Evolutionary conservation across 2,329 filamentous ascomycete species (phyloP).

Genomic region (Colletotrichum caudatum): DNA sequence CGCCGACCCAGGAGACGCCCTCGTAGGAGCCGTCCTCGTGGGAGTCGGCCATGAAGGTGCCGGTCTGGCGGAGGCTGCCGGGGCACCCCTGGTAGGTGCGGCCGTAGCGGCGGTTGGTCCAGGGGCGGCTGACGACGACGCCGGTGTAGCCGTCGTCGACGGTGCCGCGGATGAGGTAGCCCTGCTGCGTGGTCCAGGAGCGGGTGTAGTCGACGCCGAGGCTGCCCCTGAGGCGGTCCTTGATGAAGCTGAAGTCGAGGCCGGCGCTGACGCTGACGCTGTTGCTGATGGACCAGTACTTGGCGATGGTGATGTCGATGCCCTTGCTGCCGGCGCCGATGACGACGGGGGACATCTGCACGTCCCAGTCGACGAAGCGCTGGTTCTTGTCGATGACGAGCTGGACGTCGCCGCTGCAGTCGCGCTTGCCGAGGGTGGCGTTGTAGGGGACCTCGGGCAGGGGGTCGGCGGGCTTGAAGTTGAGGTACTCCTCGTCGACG

Average conservation of each 20-base stretch:
- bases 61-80: conserved; percentile 35
- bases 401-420: conserved; percentile 33
- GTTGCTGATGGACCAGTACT: conserved; percentile 35
- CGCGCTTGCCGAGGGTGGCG: conserved; percentile 17
- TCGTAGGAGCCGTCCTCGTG: conserved; percentile 37
- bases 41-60: conserved; percentile 39
- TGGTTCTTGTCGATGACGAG: conserved; percentile 21
- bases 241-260: conserved; percentile 23
- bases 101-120: conserved; percentile 39
- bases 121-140: conserved; percentile 37
- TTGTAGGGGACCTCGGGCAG: conserved; percentile 13
- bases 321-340: conserved; percentile 35
- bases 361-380: conserved; percentile 42
- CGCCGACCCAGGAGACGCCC: conserved; percentile 36
- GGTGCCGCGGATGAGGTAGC: conserved; percentile 37
- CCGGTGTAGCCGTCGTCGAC: conserved; percentile 31
- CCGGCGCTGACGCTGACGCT: conserved; percentile 14
- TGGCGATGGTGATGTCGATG: conserved; percentile 35
- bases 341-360: conserved; percentile 42
- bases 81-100: conserved; percentile 40
- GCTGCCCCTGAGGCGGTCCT: conserved; percentile 22
- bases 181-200: conserved; percentile 36
- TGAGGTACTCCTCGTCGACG: conserved; percentile 27
- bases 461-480: not conserved
- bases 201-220: conserved; percentile 31